A percentile compares a stretch with the other conserved stretches of the same genome.
Evolutionary conservation across 2,329 filamentous ascomycete species (phyloP).

Genomic region (Domatiomyces globalis): DNA sequence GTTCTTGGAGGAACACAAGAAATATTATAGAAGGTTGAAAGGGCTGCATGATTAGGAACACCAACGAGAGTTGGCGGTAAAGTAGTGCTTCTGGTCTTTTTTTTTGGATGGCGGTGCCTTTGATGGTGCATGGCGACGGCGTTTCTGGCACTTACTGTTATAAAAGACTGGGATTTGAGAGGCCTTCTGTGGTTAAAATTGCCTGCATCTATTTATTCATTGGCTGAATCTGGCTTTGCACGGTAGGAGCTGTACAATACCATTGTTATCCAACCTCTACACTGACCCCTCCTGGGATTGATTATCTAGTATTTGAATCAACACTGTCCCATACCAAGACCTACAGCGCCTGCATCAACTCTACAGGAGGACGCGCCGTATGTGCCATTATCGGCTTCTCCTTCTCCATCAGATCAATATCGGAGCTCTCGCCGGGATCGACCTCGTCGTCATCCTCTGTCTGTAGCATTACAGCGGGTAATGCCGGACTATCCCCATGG

Average conservation of each 20-base stretch:
- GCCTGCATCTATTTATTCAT: neutral
- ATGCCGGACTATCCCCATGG: slow-evolving; percentile 43
- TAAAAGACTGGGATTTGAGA: neutral
- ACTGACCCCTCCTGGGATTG: neutral
- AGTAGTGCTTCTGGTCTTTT: neutral
- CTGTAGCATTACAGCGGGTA: slow-evolving; percentile 51
- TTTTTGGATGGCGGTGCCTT: neutral
- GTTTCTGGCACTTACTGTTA: neutral
- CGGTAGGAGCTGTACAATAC: neutral
- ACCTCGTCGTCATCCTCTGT: slow-evolving; percentile 37
- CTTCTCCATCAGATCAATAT: slow-evolving; percentile 25
- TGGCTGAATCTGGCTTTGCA: neutral
- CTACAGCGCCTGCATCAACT: slow-evolving; percentile 34
- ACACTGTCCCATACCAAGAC: neutral
- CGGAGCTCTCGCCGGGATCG: slow-evolving; percentile 25
- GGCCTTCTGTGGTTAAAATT: neutral
- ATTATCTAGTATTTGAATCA: neutral
- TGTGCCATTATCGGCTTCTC: slow-evolving; percentile 34
- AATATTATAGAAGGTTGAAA: slow-evolving; percentile 39
- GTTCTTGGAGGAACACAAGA: slow-evolving; percentile 55
- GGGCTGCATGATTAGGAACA: slow-evolving; percentile 13
- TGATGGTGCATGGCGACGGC: neutral
- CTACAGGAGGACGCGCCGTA: slow-evolving; percentile 42
- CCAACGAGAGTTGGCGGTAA: too few species aligned
- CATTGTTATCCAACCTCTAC: neutral